Percentiles rank a stretch among this genome's conserved stretches.
Evolutionary conservation across 2,329 filamentous ascomycete species (phyloP).

Genomic region (Calonectria pseudoturangicola): DNA sequence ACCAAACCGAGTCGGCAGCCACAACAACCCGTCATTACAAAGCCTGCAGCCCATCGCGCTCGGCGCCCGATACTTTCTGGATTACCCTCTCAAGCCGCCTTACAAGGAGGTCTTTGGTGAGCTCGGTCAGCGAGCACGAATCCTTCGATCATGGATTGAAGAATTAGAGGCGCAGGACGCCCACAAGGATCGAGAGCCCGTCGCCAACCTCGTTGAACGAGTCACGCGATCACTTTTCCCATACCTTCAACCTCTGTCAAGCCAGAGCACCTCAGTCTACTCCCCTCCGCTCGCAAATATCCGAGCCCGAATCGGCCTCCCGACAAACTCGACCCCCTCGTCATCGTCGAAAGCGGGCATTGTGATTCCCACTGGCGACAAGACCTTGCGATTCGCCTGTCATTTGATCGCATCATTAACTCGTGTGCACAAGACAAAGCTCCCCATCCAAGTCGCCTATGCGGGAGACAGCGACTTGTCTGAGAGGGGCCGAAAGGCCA

Average conservation of each 20-base stretch:
- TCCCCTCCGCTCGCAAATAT: constrained; percentile 45
- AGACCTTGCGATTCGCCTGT: constrained; percentile 59
- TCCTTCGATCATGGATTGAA: constrained; percentile 45
- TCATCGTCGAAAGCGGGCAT: constrained; percentile 54
- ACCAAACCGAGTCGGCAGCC: not conserved
- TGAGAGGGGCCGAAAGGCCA: constrained; percentile 46
- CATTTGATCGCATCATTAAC: constrained; percentile 59
- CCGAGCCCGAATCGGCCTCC: constrained; percentile 39
- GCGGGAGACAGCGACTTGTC: constrained; percentile 60
- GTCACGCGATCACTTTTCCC: constrained; percentile 48
- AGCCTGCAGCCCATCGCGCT: constrained; percentile 34
- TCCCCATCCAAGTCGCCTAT: constrained; percentile 62
- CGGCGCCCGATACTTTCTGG: constrained; percentile 52
- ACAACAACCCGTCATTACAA: constrained; percentile 21
- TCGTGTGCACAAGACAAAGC: constrained; percentile 52
- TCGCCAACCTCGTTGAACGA: constrained; percentile 34
- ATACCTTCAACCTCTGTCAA: constrained; percentile 46
- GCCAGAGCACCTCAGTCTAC: not conserved
- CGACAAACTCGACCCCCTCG: constrained; percentile 37
- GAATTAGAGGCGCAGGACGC: constrained; percentile 31
- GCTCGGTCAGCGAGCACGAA: constrained; percentile 55
- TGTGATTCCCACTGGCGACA: constrained; percentile 59
- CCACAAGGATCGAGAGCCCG: constrained; percentile 14
- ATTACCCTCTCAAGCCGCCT: constrained; percentile 54
- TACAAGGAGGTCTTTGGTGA: constrained; percentile 59